These are phyloP conservation scores for Boletus insuetus DNA, from an alignment of 768 basidiomycete genomes.

Conservation along the genomic window DNA sequence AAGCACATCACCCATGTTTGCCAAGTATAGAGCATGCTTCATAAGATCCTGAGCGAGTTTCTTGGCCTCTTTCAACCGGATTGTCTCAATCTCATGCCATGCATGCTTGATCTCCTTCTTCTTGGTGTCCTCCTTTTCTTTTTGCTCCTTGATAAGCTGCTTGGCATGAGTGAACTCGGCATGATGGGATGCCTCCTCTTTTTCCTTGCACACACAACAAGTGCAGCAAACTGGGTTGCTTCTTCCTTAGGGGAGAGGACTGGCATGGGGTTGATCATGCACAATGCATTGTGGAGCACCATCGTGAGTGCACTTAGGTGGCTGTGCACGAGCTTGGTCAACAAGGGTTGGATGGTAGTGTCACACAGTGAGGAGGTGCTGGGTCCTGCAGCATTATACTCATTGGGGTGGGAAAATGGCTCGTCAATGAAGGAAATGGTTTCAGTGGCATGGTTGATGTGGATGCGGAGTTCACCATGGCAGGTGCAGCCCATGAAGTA, in stretches of 20 bases:
- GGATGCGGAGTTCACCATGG: slow-evolving; percentile 80
- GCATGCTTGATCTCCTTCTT: slow-evolving; percentile 77
- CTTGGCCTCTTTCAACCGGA: slow-evolving; percentile 69
- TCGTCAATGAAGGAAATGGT: slow-evolving; percentile 84
- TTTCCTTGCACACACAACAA: slow-evolving; percentile 75
- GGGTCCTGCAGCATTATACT: slow-evolving; percentile 25
- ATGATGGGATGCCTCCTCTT: slow-evolving; percentile 78
- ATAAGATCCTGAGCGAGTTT: slow-evolving; percentile 83
- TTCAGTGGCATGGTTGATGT: slow-evolving; percentile 85
- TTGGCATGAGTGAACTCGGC: slow-evolving; percentile 65
- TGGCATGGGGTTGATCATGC: slow-evolving; percentile 45
- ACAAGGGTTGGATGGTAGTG: slow-evolving; percentile 67
- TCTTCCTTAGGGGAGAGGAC: slow-evolving; percentile 45
- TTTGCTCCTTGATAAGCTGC: slow-evolving; percentile 65
- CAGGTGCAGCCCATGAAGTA: slow-evolving; percentile 92
- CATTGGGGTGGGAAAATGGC: slow-evolving; percentile 50
- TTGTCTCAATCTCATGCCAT: slow-evolving; percentile 60
- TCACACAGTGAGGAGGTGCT: slow-evolving; percentile 28
- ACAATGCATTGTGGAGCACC: slow-evolving; percentile 70
- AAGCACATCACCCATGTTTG: slow-evolving; percentile 84
- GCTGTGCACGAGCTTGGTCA: slow-evolving; percentile 69
- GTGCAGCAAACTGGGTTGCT: slow-evolving; percentile 50
- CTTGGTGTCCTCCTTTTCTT: slow-evolving; percentile 57
- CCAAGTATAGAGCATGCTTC: slow-evolving; percentile 81
- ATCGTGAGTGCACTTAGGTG: slow-evolving; percentile 74